Evolutionary conservation across 345 rosid species (phyloP), one percentile per base, ranked within the genome.

Genomic region (Luvunga scandens): DNA sequence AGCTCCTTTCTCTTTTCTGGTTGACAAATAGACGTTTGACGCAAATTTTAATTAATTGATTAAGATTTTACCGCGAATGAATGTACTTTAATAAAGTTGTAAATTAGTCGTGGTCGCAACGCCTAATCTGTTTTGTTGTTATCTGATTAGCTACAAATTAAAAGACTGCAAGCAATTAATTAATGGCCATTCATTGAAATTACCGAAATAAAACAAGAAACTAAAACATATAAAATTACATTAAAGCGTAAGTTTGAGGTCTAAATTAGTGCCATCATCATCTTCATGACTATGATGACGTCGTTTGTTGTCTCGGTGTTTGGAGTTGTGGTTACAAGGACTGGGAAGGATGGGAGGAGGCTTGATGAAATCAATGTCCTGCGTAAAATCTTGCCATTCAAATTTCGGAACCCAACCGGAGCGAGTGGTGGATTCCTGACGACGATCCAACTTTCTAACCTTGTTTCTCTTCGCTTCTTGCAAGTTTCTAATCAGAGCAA

Each of bases 341-440:
- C 33, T 27, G 0, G 80, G 73, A 24, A 78, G 72, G 45, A 77
- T 13, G 13, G 63, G 3, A 6, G 80, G 81, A 30, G 74, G 65
- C 34, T 21, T 81, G 33, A 38, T 24, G 25, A 78, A 81, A 31
- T 82, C 71, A 21, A 74, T 69, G 13, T 79, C 81, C 56, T 82
- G 45, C 5, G 70, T 61, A 39, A 85, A 85, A 77, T 82, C 85
- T 66, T 80, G 77, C 85, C 79, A 75, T 16, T 78, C 78, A 50
- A 86, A 86, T 24, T 53, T 65, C 7, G 88, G 88, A 53, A 83
- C 78, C 88, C 88, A 85, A 50, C 81, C 13, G 50, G 50, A 12
- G 13, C 50, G 3, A 18, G 50, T 4, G 50, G 50, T 61, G 7
- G 83, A 7, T 6, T 69, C 25, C 38, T 38, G 63, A 1, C 7